phyloP scores from a whole-genome alignment of 225 moss, liverwort and hornwort genomes.

The Antitrichia curtipendula region DNA sequence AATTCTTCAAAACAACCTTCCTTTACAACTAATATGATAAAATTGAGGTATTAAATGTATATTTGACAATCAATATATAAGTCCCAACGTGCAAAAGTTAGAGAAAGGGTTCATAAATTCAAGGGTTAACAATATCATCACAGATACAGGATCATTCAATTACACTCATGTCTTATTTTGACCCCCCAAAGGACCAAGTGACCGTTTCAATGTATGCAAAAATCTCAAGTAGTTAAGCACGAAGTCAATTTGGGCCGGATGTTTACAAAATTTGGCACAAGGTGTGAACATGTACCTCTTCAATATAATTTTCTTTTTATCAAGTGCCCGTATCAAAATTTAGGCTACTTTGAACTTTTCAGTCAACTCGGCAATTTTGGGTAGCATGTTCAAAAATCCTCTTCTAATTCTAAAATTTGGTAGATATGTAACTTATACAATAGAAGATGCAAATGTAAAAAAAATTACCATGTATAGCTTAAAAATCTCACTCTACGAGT shows the following conservation, averaged over 20 bases:
- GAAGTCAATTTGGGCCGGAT: rapidly evolving
- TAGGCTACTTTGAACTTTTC: not conserved
- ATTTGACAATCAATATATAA: not conserved
- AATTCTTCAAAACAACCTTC: not conserved
- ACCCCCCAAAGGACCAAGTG: not conserved
- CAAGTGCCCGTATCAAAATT: rapidly evolving
- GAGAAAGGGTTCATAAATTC: rapidly evolving
- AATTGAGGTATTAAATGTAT: not conserved
- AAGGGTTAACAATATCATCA: not conserved
- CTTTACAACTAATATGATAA: not conserved
- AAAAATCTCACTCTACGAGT: not conserved
- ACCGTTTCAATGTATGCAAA: rapidly evolving
- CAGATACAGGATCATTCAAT: rapidly evolving
- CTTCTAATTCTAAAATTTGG: not conserved
- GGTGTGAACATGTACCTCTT: rapidly evolving
- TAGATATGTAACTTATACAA: not conserved
- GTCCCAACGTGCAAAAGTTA: not conserved
- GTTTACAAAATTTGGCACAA: not conserved
- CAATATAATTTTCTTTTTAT: not conserved
- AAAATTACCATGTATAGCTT: not conserved
- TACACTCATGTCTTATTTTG: not conserved
- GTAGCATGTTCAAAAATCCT: not conserved
- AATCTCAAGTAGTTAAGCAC: rapidly evolving
- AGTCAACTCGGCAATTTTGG: rapidly evolving
- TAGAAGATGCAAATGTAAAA: not conserved